A percentile compares a stretch with the other conserved stretches of the same genome.
These are phyloP conservation scores for Fusarium napiforme DNA, from an alignment of 2,329 filamentous ascomycete species.

Conservation along the genomic window DNA sequence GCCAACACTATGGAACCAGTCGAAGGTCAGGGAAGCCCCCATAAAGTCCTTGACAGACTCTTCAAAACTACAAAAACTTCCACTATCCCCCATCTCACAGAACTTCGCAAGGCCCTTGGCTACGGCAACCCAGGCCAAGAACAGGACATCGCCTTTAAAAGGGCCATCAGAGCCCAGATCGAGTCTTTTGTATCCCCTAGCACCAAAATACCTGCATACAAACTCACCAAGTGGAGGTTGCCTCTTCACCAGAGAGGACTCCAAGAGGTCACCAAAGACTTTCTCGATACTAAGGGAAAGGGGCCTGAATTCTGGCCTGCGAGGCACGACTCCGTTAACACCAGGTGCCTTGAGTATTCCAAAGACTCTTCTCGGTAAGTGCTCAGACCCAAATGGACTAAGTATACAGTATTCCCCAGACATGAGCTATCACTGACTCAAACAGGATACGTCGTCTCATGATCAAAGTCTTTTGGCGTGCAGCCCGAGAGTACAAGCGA, in stretches of 20 bases:
- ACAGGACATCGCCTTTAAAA: constrained; percentile 36
- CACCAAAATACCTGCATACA: background rate
- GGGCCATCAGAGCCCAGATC: background rate
- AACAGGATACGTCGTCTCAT: constrained; percentile 24
- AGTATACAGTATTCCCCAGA: constrained; percentile 7
- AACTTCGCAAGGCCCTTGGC: constrained; percentile 31
- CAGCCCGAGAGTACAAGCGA: constrained; percentile 17
- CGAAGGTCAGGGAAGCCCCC: background rate
- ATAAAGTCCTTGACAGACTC: background rate
- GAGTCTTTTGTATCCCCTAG: constrained; percentile 11
- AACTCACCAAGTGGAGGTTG: constrained; percentile 23
- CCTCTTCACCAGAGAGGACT: constrained; percentile 29
- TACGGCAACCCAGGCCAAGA: constrained; percentile 15
- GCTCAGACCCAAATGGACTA: background rate
- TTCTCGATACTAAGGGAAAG: constrained; percentile 24
- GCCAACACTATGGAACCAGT: constrained; percentile 2
- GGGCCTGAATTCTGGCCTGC: constrained; percentile 36
- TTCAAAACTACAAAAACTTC: constrained; percentile 13
- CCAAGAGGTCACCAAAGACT: constrained; percentile 28
- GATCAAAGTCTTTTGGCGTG: constrained; percentile 23
- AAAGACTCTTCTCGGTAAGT: constrained; percentile 7
- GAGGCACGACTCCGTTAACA: background rate
- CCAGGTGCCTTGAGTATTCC: constrained; percentile 13
- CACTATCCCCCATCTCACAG: constrained; percentile 22
- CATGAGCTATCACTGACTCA: background rate